These are phyloP conservation scores for Podaxis mareebaensis DNA, from an alignment of 768 basidiomycete species.

Conservation along the genomic window DNA sequence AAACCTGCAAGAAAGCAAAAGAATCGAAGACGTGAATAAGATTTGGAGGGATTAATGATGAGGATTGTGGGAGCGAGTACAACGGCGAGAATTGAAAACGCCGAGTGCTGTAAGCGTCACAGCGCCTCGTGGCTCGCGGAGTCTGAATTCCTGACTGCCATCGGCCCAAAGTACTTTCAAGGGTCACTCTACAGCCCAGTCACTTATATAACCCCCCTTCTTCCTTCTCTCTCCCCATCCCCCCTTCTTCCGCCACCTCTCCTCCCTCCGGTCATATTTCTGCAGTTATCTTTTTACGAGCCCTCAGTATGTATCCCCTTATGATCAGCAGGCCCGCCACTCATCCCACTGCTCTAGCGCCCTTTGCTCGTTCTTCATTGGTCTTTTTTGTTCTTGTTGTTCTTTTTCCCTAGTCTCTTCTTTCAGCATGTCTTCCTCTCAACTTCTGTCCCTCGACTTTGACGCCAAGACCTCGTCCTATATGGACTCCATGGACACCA, in stretches of 20 bases:
- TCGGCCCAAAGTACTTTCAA: conserved; percentile 17
- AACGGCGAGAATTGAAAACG: conserved; percentile 14
- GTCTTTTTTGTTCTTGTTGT: conserved; percentile 29
- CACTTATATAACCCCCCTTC: conserved; percentile 21
- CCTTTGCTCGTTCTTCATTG: conserved; percentile 22
- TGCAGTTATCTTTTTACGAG: conserved; percentile 30
- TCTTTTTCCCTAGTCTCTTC: conserved; percentile 27
- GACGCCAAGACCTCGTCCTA: conserved; percentile 50
- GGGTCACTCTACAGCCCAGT: neutral
- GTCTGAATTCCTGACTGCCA: conserved; percentile 14
- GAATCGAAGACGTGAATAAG: conserved; percentile 4
- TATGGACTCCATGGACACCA: conserved; percentile 45
- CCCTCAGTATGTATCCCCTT: conserved; percentile 21
- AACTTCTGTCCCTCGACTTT: conserved; percentile 46
- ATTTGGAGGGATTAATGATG: conserved; percentile 15
- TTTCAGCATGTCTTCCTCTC: conserved; percentile 33
- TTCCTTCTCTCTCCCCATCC: conserved; percentile 26
- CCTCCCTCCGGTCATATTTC: conserved; percentile 24
- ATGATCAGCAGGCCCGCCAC: conserved; percentile 26
- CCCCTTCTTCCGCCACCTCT: conserved; percentile 33
- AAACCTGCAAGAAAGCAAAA: neutral
- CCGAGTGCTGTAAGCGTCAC: conserved; percentile 17
- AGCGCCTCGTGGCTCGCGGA: conserved; percentile 26
- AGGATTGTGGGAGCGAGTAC: conserved; percentile 14
- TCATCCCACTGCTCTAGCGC: conserved; percentile 26